A percentile compares a stretch with the other conserved stretches of the same genome.
Evolutionary conservation across 208 protist species (phyloP).

Genomic region (Endotrypanum monterogeii): DNA sequence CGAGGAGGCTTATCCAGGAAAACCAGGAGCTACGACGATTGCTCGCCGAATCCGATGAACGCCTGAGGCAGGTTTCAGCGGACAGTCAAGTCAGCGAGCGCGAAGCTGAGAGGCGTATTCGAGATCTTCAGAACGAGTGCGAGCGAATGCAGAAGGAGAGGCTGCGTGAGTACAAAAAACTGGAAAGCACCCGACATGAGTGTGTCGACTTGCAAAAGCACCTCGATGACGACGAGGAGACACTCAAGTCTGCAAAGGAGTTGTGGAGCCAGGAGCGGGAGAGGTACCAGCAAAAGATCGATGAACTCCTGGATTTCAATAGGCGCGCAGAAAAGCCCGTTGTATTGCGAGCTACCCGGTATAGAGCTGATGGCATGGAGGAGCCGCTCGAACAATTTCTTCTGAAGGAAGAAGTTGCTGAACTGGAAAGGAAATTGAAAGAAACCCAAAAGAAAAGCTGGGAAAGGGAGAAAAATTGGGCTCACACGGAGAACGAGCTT

Average conservation of each 20-base stretch:
- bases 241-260: conserved; percentile 35
- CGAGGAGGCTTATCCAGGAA: conserved; percentile 61
- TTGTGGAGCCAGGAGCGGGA: conserved; percentile 64
- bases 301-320: conserved; percentile 39
- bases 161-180: conserved; percentile 33
- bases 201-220: conserved; percentile 40
- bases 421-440: conserved; percentile 73
- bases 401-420: conserved; percentile 70
- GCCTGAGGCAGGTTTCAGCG: conserved; percentile 4
- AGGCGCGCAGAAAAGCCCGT: conserved; percentile 16
- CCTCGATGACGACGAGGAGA: conserved; percentile 45
- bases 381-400: conserved; percentile 54
- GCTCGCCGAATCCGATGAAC: conserved; percentile 20
- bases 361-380: not conserved
- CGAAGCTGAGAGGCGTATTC: conserved; percentile 18
- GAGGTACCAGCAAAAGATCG: conserved; percentile 52
- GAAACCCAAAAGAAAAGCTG: conserved; percentile 52
- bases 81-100: conserved; percentile 7
- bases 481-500: conserved; percentile 40
- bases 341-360: not conserved
- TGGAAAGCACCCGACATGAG: conserved; percentile 40
- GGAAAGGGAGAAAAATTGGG: conserved; percentile 72
- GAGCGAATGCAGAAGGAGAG: conserved; percentile 37
- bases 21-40: conserved; percentile 43
- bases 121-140: conserved; percentile 24